These are phyloP conservation scores for Leccinum boreale DNA, from an alignment of 768 basidiomycete species.

Conservation along the genomic window DNA sequence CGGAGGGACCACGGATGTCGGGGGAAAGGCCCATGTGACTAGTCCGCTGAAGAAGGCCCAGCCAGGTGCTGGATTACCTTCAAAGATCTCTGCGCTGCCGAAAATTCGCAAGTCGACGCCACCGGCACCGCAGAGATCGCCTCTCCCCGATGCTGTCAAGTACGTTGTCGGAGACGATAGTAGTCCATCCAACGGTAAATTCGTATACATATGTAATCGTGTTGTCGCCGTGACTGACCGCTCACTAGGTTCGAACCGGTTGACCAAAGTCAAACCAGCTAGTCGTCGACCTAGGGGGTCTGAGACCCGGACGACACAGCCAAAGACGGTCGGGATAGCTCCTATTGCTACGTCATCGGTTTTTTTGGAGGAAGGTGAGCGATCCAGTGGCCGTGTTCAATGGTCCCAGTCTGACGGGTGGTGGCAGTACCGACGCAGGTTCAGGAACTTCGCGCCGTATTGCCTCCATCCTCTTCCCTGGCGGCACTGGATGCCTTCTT, in stretches of 20 bases:
- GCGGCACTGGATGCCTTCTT: constrained; percentile 2
- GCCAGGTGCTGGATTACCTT: constrained; percentile 1
- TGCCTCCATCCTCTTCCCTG: constrained; percentile 4
- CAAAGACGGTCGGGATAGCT: constrained; percentile 3
- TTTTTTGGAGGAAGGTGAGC: constrained; percentile 13
- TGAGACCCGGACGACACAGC: constrained; percentile 8
- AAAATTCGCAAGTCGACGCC: constrained; percentile 11
- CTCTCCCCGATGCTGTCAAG: background rate
- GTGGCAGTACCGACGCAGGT: background rate
- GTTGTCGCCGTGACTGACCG: background rate
- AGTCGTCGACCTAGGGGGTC: constrained; percentile 12
- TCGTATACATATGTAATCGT: background rate
- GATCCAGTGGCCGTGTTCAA: background rate
- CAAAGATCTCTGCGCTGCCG: background rate
- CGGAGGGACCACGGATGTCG: background rate
- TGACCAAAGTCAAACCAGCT: constrained; percentile 6
- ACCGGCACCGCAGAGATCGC: constrained; percentile 5
- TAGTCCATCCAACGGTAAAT: constrained; percentile 1
- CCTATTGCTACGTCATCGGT: background rate
- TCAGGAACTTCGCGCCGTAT: background rate
- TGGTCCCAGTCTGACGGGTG: constrained; percentile 4
- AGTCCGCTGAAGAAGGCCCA: constrained; percentile 2
- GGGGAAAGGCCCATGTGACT: background rate
- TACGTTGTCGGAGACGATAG: background rate
- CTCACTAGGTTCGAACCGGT: background rate